These are phyloP conservation scores for Globisporangium sylvaticum DNA, from an alignment of 352 stramenopile genomes.

Conservation along the genomic window DNA sequence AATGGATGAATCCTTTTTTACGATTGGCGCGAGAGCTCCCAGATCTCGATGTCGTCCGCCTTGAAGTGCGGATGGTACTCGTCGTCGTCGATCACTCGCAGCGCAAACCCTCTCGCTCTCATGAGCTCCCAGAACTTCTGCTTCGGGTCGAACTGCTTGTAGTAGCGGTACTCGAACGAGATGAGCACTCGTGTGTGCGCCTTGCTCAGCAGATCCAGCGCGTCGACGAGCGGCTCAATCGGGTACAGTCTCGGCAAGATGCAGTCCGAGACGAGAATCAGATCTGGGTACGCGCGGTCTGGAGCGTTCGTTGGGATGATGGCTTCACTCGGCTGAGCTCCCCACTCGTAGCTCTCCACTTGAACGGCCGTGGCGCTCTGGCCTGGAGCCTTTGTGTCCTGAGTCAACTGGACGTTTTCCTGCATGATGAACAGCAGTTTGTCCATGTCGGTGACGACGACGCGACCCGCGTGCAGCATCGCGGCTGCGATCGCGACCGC, in stretches of 20 bases:
- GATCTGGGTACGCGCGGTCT: constrained; percentile 32
- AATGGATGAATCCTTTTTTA: too few species aligned
- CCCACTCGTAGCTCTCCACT: constrained; percentile 90
- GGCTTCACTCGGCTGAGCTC: constrained; percentile 29
- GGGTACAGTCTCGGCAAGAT: constrained; percentile 95
- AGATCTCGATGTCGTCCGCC: constrained; percentile 89
- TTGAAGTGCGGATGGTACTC: constrained; percentile 75
- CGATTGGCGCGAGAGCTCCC: constrained; percentile 38
- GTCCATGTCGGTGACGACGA: constrained; percentile 90
- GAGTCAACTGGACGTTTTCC: constrained; percentile 73
- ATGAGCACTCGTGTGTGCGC: constrained; percentile 64
- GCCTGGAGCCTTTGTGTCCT: constrained; percentile 19
- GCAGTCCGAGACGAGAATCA: constrained; percentile 94
- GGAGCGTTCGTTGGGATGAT: constrained; percentile 24
- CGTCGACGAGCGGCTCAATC: constrained; percentile 91
- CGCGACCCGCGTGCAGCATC: constrained; percentile 75
- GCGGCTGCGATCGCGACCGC: constrained; percentile 87
- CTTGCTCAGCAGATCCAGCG: constrained; percentile 67
- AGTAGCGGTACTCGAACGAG: constrained; percentile 87
- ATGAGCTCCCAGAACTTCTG: constrained; percentile 76
- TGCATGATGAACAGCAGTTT: constrained; percentile 88
- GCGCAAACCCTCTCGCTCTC: constrained; percentile 31
- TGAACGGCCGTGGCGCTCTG: constrained; percentile 36
- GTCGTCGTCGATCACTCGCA: constrained; percentile 42
- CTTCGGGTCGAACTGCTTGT: constrained; percentile 79